Percentiles rank a stretch among this genome's conserved stretches.
Conservation (phyloP, 352 stramenopile genomes). For the Hyphochytrium catenoides region DNA sequence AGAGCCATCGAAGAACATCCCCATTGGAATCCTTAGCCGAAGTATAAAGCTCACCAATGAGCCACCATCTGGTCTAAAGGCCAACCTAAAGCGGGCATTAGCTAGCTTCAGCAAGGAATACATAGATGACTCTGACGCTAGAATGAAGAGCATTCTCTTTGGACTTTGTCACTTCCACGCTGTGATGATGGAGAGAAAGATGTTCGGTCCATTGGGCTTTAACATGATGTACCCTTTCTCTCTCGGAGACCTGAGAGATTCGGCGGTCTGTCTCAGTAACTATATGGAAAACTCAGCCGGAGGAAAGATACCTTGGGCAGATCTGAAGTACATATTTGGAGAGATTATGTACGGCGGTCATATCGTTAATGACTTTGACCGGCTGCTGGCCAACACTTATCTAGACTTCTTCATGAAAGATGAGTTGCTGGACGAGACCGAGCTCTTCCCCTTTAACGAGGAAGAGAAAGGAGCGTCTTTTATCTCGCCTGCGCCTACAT, state of each 20-base stretch:
- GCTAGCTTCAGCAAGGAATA: constrained; percentile 85
- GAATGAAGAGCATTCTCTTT: constrained; percentile 91
- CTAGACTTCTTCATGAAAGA: constrained; percentile 96
- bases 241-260: constrained; percentile 82
- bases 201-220: constrained; percentile 89
- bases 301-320: constrained; percentile 86
- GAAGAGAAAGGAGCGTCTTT: constrained; percentile 88
- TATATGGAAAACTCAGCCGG: constrained; percentile 85
- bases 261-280: constrained; percentile 78
- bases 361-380: constrained; percentile 89
- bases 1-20: constrained; percentile 74
- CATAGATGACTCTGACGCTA: constrained; percentile 83
- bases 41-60: constrained; percentile 94
- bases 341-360: constrained; percentile 92
- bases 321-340: constrained; percentile 88
- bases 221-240: constrained; percentile 98
- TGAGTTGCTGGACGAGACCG: constrained; percentile 89
- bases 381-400: constrained; percentile 82
- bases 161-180: constrained; percentile 90
- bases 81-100: constrained; percentile 88
- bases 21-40: constrained; percentile 81
- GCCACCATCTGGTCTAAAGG: constrained; percentile 76
- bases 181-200: constrained; percentile 90
- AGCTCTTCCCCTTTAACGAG: constrained; percentile 91
- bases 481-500: constrained; percentile 79